phyloP scores from a whole-genome alignment of 2,329 filamentous ascomycete species.

The Beauveria sp. region DNA sequence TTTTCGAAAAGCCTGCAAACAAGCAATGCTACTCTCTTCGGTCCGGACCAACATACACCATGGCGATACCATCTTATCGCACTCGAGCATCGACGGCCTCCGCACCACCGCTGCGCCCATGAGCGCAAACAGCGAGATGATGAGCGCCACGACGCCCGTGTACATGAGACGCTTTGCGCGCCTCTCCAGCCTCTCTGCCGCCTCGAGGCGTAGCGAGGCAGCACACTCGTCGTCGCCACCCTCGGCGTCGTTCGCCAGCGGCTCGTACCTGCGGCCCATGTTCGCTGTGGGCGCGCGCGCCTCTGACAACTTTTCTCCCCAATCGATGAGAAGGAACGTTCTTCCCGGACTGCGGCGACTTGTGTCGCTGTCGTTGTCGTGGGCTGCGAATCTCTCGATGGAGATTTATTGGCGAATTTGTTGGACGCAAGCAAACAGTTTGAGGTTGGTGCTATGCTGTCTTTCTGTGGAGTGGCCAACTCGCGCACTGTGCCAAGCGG shows the following conservation, averaged over 20 bases:
- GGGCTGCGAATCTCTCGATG: background rate
- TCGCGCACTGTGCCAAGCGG: background rate
- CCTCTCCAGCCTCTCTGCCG: constrained; percentile 1
- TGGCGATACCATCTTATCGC: constrained; percentile 6
- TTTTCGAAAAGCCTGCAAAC: background rate
- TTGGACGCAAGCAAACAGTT: background rate
- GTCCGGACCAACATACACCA: background rate
- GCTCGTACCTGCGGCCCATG: constrained; percentile 1
- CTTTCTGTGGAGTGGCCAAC: background rate
- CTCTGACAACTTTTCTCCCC: background rate
- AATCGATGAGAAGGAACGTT: background rate
- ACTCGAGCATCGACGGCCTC: constrained; percentile 5
- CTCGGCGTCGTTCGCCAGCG: background rate
- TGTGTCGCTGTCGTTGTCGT: background rate
- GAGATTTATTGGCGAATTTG: background rate
- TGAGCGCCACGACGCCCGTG: background rate
- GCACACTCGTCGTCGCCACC: background rate
- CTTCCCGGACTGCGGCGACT: background rate
- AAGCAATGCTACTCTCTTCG: background rate
- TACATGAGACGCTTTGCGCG: constrained; percentile 5
- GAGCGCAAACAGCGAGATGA: constrained; percentile 1
- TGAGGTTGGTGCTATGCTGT: background rate
- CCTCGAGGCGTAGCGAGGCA: background rate
- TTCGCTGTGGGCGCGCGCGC: background rate
- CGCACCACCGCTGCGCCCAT: background rate